These are phyloP conservation scores for Phytopythium kandeliae DNA, from an alignment of 352 stramenopile genomes.

Conservation along the genomic window DNA sequence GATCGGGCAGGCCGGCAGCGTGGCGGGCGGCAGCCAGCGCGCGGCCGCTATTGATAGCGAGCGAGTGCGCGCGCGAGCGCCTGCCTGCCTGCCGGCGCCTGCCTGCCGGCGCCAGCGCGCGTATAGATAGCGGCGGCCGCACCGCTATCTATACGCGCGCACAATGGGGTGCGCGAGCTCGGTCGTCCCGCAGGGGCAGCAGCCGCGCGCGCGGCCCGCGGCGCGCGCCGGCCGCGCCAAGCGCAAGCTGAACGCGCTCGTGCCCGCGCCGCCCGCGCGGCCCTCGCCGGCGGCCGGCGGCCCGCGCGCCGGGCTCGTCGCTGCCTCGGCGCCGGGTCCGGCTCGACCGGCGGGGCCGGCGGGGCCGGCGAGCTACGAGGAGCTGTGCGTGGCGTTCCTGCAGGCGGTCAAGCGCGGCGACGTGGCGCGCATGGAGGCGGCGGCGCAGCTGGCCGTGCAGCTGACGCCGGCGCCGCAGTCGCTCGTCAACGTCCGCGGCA, in stretches of 20 bases:
- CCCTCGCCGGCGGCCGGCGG: background rate
- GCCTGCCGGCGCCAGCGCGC: too few relatives aligned
- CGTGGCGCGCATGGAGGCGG: slow-evolving; percentile 24
- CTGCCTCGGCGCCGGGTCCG: too few relatives aligned
- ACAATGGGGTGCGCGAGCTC: slow-evolving; percentile 5
- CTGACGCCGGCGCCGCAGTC: slow-evolving; percentile 4
- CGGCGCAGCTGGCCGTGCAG: slow-evolving; percentile 5
- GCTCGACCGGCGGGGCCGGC: too few relatives aligned
- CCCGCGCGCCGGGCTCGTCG: background rate
- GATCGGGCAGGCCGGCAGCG: too few relatives aligned
- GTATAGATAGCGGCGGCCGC: too few relatives aligned
- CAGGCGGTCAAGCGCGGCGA: slow-evolving; percentile 64
- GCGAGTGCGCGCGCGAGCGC: too few relatives aligned
- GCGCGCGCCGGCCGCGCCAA: background rate
- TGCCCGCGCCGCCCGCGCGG: slow-evolving; percentile 23
- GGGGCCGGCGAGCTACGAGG: slow-evolving; percentile 24
- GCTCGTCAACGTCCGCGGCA: slow-evolving; percentile 61
- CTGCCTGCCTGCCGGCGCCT: too few relatives aligned
- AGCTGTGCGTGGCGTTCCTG: slow-evolving; percentile 54
- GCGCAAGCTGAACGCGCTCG: slow-evolving; percentile 31
- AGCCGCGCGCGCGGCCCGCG: background rate
- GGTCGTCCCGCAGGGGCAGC: slow-evolving; percentile 2
- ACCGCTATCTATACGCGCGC: too few relatives aligned
- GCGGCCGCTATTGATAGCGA: too few relatives aligned
- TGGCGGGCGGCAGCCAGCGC: too few relatives aligned